These are phyloP conservation scores for Helianthus tuberosus DNA, from an alignment of 129 eudicot species.

Conservation along the genomic window DNA sequence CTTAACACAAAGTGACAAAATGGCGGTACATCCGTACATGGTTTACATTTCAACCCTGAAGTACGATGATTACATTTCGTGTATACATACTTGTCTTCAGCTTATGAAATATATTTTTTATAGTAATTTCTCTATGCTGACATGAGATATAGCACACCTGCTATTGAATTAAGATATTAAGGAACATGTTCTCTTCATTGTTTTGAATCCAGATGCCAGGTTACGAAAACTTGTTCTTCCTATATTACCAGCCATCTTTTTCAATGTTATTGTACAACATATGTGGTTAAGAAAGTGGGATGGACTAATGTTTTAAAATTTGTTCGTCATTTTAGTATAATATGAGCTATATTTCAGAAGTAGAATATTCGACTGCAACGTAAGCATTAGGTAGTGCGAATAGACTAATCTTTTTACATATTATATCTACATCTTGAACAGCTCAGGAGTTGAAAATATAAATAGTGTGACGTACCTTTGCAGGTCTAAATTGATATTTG, in stretches of 20 bases:
- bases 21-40: too few species aligned
- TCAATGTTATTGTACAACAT: too few species aligned
- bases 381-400: conserved; percentile 14
- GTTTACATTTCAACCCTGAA: too few species aligned
- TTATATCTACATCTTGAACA: conserved; percentile 16
- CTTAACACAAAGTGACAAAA: too few species aligned
- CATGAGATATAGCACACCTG: too few species aligned
- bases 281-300: too few species aligned
- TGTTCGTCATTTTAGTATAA: background rate
- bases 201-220: conserved; percentile 14
- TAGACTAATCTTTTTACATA: conserved; percentile 17
- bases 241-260: background rate
- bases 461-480: conserved; percentile 12
- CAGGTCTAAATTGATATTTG: conserved; percentile 22
- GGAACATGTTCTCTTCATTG: conserved; percentile 6
- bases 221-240: background rate
- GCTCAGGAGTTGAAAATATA: background rate
- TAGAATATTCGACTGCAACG: conserved; percentile 3
- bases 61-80: too few species aligned
- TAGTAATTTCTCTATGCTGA: too few species aligned
- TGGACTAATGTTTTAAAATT: background rate
- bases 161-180: background rate
- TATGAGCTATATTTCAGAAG: background rate
- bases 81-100: too few species aligned
- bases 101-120: too few species aligned